These are phyloP conservation scores for Lathyrus oleraceus DNA, from an alignment of 306 rosid species.

Conservation along the genomic window DNA sequence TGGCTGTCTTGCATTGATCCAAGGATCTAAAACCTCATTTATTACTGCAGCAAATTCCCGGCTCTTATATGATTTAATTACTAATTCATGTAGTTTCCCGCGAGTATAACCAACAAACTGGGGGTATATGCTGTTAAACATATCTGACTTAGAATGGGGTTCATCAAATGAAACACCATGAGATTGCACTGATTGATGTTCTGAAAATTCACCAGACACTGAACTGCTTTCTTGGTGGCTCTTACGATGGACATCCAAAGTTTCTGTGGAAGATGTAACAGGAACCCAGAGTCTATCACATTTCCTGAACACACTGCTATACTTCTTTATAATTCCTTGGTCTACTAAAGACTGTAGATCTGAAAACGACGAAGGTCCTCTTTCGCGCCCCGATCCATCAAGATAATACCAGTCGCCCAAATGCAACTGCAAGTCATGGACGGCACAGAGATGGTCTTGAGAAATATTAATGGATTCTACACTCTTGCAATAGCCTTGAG, in stretches of 20 bases:
- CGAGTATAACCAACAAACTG: conserved; percentile 94
- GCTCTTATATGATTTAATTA: conserved; percentile 89
- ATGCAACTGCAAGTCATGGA: conserved; percentile 70
- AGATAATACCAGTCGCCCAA: conserved; percentile 95
- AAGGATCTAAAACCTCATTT: conserved; percentile 94
- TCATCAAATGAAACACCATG: conserved; percentile 38
- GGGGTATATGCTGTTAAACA: conserved; percentile 65
- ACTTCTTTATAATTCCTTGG: conserved; percentile 64
- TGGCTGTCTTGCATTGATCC: conserved; percentile 94
- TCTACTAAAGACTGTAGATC: conserved; percentile 84
- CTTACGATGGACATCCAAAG: conserved; percentile 43
- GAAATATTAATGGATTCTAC: conserved; percentile 48
- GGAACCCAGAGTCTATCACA: conserved; percentile 93
- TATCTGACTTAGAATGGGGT: conserved; percentile 27
- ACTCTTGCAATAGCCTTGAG: conserved; percentile 38
- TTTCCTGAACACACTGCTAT: conserved; percentile 83
- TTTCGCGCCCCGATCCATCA: conserved; percentile 96
- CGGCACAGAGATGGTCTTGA: conserved; percentile 65
- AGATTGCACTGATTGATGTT: conserved; percentile 37
- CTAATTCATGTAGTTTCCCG: conserved; percentile 89
- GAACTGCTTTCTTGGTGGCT: conserved; percentile 49
- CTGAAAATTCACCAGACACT: conserved; percentile 46
- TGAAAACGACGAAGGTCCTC: conserved; percentile 80
- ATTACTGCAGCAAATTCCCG: conserved; percentile 94
- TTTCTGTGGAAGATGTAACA: conserved; percentile 64